Evolutionary conservation across 2,329 filamentous ascomycete species (phyloP).

Genomic region (Gaeumannomyces tritici): DNA sequence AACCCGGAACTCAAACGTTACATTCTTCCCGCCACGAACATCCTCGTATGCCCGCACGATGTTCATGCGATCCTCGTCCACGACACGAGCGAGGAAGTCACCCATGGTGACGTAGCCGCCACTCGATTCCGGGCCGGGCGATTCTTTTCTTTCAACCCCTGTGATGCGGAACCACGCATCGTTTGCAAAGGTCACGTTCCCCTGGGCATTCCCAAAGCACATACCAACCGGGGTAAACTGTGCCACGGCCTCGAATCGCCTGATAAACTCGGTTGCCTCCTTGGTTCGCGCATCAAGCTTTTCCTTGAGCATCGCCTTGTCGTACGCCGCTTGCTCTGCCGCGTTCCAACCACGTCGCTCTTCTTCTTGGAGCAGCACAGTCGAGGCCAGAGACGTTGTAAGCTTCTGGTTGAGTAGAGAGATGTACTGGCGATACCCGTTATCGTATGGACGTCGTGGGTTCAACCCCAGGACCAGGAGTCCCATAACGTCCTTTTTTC

Average conservation of each 20-base stretch:
- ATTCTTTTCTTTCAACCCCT: conserved; percentile 16
- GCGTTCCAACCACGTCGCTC: conserved; percentile 46
- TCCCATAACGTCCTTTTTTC: conserved; percentile 41
- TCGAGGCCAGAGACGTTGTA: conserved; percentile 59
- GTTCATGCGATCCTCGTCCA: conserved; percentile 33
- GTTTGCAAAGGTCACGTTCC: conserved; percentile 62
- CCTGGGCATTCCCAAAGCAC: conserved; percentile 57
- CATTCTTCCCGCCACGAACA: conserved; percentile 23
- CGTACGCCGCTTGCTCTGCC: conserved; percentile 56
- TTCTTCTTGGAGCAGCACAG: conserved; percentile 63
- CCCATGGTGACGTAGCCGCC: conserved; percentile 15
- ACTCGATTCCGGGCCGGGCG: neutral
- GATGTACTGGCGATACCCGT: conserved; percentile 62
- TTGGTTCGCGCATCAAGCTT: conserved; percentile 49
- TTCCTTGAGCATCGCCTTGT: conserved; percentile 56
- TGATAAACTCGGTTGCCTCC: conserved; percentile 43
- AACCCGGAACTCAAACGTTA: conserved; percentile 37
- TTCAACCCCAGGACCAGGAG: conserved; percentile 63
- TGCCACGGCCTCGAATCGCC: conserved; percentile 59
- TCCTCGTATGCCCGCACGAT: conserved; percentile 31
- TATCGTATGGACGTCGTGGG: conserved; percentile 61
- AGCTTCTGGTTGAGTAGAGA: conserved; percentile 45
- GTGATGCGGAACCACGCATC: conserved; percentile 52
- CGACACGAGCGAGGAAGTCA: conserved; percentile 32
- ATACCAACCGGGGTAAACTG: conserved; percentile 68